phyloP scores from a whole-genome alignment of 2,329 filamentous ascomycete genomes.

The Thielaviopsis punctulata region DNA sequence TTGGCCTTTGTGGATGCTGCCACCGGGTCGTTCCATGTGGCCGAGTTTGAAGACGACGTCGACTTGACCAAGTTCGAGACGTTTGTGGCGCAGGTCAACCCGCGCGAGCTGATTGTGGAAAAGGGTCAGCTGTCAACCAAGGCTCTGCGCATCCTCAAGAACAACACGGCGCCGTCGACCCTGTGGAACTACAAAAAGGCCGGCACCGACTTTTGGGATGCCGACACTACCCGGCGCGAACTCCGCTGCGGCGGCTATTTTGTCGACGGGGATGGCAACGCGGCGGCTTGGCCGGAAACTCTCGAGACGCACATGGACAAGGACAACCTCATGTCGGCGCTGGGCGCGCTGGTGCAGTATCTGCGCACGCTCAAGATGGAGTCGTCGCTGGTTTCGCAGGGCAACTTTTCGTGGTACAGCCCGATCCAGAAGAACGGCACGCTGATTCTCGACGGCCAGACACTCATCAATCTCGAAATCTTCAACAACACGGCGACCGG shows the following conservation, averaged over 20 bases:
- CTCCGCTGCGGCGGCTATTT: conserved; percentile 72
- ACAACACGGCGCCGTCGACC: conserved; percentile 80
- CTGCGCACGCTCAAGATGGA: conserved; percentile 78
- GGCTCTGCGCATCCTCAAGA: conserved; percentile 82
- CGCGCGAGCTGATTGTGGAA: conserved; percentile 76
- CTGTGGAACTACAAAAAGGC: conserved; percentile 91
- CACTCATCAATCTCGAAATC: conserved; percentile 91
- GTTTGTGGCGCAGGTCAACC: conserved; percentile 78
- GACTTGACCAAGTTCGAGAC: conserved; percentile 97
- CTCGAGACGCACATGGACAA: conserved; percentile 59
- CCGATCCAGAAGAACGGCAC: conserved; percentile 84
- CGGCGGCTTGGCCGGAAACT: conserved; percentile 56
- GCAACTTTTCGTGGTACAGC: conserved; percentile 81
- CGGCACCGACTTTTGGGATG: conserved; percentile 77
- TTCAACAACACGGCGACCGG: conserved; percentile 89
- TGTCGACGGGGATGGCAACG: conserved; percentile 33
- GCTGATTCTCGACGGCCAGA: conserved; percentile 85
- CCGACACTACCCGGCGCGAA: conserved; percentile 65
- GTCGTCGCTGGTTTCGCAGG: conserved; percentile 67
- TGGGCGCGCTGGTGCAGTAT: conserved; percentile 80
- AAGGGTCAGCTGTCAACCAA: conserved; percentile 78
- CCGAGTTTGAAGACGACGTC: conserved; percentile 77
- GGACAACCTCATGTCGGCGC: conserved; percentile 72
- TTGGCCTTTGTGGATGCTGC: conserved; percentile 90
- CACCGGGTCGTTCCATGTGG: conserved; percentile 87